phyloP scores from a whole-genome alignment of 202 grass and related monocot species.

The Schoenoplectus tabernaemontani region DNA sequence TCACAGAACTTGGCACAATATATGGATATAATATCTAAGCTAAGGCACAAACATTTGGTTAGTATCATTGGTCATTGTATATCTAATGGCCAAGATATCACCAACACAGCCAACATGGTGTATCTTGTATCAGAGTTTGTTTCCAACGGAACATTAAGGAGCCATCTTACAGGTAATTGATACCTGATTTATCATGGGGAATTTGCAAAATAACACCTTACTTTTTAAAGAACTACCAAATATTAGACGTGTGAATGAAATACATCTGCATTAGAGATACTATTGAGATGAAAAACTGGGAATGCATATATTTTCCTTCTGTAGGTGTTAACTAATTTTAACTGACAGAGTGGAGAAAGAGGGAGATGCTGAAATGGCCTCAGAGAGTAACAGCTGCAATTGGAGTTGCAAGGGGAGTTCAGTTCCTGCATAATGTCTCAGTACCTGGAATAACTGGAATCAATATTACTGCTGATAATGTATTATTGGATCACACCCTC shows the following conservation, averaged over 20 bases:
- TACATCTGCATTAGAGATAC: neutral
- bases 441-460: constrained; percentile 56
- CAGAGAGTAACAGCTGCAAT: constrained; percentile 58
- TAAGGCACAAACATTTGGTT: constrained; percentile 80
- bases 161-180: constrained; percentile 69
- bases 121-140: constrained; percentile 63
- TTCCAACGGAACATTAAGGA: constrained; percentile 72
- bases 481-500: constrained; percentile 83
- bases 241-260: neutral
- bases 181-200: neutral
- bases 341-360: constrained; percentile 79
- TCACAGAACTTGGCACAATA: constrained; percentile 65
- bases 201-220: neutral
- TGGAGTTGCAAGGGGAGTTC: constrained; percentile 64
- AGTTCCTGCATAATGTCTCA: constrained; percentile 74
- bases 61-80: constrained; percentile 78
- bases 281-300: neutral
- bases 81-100: constrained; percentile 39
- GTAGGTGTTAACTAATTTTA: neutral
- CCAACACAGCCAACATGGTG: constrained; percentile 30
- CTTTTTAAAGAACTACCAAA: neutral
- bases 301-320: neutral
- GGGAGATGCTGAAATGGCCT: constrained; percentile 97
- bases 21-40: constrained; percentile 68
- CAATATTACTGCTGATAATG: constrained; percentile 50